Conservation (phyloP, 208 protist genomes). For the Leptomonas seymouri region DNA sequence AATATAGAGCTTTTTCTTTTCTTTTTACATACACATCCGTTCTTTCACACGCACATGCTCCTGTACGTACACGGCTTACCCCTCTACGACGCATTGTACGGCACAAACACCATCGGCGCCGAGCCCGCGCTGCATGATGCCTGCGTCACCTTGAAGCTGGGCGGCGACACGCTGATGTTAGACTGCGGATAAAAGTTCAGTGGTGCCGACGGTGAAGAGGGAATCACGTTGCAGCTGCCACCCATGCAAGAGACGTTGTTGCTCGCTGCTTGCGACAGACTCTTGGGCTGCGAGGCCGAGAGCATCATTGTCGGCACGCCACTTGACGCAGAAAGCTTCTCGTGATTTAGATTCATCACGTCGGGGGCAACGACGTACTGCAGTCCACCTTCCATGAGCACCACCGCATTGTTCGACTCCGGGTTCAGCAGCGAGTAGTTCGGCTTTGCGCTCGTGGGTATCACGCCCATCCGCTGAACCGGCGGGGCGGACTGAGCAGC, state of each 20-base stretch:
- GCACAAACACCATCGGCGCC: slow-evolving; percentile 22
- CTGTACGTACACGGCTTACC: not conserved
- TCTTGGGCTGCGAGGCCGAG: slow-evolving; percentile 7
- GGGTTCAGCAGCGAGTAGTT: slow-evolving; percentile 22
- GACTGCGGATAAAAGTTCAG: not conserved
- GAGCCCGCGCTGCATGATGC: not conserved
- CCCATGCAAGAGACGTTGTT: slow-evolving; percentile 4
- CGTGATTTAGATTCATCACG: slow-evolving; percentile 32
- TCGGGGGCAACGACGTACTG: slow-evolving; percentile 48
- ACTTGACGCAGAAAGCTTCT: not conserved
- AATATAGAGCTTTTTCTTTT: not conserved
- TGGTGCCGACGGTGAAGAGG: not conserved
- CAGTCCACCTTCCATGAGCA: slow-evolving; percentile 40
- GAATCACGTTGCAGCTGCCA: not conserved
- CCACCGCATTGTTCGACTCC: slow-evolving; percentile 13
- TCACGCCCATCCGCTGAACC: not conserved
- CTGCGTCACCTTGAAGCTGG: slow-evolving; percentile 18
- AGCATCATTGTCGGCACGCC: not conserved
- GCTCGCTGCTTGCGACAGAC: slow-evolving; percentile 5
- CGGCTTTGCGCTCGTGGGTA: not conserved
- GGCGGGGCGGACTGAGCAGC: slow-evolving; percentile 16
- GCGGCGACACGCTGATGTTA: not conserved
- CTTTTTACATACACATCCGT: slow-evolving; percentile 1
- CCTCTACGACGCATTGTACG: slow-evolving; percentile 3
- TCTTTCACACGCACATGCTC: too few relatives aligned